These are phyloP conservation scores for Acanthamoeba sp. DNA, from an alignment of 208 protist species.

Conservation along the genomic window DNA sequence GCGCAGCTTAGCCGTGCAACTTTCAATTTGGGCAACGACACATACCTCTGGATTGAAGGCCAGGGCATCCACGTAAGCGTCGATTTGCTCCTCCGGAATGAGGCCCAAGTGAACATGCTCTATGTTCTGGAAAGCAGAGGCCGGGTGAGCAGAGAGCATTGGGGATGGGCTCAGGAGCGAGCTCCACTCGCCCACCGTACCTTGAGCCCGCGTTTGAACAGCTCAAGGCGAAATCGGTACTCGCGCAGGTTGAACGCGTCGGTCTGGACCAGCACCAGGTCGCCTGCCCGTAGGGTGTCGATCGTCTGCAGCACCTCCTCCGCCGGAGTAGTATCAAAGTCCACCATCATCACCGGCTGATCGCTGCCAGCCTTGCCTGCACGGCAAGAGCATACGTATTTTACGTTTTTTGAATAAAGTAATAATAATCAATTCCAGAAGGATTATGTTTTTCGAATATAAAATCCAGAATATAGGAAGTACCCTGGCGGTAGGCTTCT, in stretches of 20 bases:
- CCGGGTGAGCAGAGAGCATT: too few relatives aligned
- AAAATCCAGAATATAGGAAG: neutral
- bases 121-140: slow-evolving; percentile 24
- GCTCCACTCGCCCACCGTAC: too few relatives aligned
- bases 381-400: too few relatives aligned
- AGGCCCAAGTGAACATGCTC: slow-evolving; percentile 39
- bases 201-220: slow-evolving; percentile 48
- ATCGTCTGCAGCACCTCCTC: neutral
- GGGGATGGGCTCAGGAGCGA: too few relatives aligned
- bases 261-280: slow-evolving; percentile 55
- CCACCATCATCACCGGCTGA: neutral
- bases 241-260: slow-evolving; percentile 66
- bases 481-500: neutral
- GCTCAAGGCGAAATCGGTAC: slow-evolving; percentile 56
- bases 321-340: neutral
- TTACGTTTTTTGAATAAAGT: neutral
- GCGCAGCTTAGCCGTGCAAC: too few relatives aligned
- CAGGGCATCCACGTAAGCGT: slow-evolving; percentile 18
- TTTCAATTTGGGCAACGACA: too few relatives aligned
- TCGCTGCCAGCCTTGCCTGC: neutral
- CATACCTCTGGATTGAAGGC: neutral
- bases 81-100: slow-evolving; percentile 13
- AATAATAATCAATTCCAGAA: neutral
- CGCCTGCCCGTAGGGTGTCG: neutral
- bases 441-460: too few relatives aligned